A percentile compares a stretch with the other conserved stretches of the same genome.
phyloP scores from a whole-genome alignment of 306 rosid species.

The Dalbergia cultrata region DNA sequence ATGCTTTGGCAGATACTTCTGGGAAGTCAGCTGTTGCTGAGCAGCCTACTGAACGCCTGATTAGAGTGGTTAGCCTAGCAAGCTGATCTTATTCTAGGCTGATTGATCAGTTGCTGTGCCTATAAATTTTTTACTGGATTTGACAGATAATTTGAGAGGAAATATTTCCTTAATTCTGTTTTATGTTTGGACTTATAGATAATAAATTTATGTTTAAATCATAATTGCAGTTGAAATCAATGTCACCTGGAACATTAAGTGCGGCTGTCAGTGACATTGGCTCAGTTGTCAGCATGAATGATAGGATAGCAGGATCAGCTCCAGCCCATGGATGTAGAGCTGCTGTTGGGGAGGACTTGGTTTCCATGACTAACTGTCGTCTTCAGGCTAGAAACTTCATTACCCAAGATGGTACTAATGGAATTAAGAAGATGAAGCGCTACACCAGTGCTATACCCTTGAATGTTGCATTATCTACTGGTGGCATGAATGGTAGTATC shows the following conservation, averaged over 20 bases:
- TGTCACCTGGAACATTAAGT: constrained; percentile 70
- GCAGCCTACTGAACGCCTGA: constrained; percentile 86
- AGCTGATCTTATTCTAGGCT: constrained; percentile 23
- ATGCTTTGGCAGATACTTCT: constrained; percentile 64
- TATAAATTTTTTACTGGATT: not conserved
- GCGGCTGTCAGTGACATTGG: constrained; percentile 86
- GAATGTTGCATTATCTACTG: constrained; percentile 74
- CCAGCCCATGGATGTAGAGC: constrained; percentile 97
- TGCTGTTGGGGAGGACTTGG: constrained; percentile 97
- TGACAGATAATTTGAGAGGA: constrained; percentile 37
- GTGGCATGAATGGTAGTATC: constrained; percentile 70
- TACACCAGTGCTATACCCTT: constrained; percentile 79
- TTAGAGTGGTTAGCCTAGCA: constrained; percentile 73
- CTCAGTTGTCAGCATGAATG: constrained; percentile 90
- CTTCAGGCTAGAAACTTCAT: constrained; percentile 75
- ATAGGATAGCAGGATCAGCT: constrained; percentile 94
- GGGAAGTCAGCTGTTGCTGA: constrained; percentile 73
- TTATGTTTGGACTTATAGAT: constrained; percentile 34
- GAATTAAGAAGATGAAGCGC: constrained; percentile 87
- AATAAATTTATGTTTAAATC: constrained; percentile 37
- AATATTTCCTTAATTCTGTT: constrained; percentile 4
- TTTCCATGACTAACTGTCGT: constrained; percentile 91
- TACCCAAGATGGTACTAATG: constrained; percentile 79
- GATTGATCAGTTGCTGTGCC: constrained; percentile 6
- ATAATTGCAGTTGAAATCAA: constrained; percentile 80